These are phyloP conservation scores for Colletotrichum gloeosporioides DNA, from an alignment of 2,329 filamentous ascomycete species.

Conservation along the genomic window DNA sequence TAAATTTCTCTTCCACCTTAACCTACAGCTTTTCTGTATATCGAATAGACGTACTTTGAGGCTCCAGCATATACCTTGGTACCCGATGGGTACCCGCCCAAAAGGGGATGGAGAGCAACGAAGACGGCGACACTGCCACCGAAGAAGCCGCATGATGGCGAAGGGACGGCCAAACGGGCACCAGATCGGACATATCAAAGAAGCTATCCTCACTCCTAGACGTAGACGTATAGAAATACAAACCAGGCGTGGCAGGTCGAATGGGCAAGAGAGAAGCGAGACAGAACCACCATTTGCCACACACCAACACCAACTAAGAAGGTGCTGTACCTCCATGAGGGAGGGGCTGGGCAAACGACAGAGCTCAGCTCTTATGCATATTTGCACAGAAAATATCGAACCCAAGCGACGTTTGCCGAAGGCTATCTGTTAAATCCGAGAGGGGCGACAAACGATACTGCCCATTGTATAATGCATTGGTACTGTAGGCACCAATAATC, in stretches of 20 bases:
- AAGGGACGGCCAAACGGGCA: background rate
- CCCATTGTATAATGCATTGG: background rate
- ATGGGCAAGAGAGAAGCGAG: background rate
- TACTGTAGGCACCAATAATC: background rate
- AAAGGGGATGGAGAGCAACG: background rate
- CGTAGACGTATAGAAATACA: background rate
- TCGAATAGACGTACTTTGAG: background rate
- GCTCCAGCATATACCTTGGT: background rate
- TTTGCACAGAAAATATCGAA: background rate
- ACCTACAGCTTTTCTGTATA: background rate
- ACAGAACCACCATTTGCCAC: background rate
- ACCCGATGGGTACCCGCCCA: background rate
- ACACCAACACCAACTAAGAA: background rate
- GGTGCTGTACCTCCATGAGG: background rate
- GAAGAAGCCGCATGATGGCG: background rate
- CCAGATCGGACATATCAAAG: background rate
- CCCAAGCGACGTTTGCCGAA: background rate
- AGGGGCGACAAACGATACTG: background rate
- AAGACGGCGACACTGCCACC: background rate
- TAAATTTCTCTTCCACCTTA: background rate
- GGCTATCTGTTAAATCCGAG: background rate
- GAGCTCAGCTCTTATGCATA: background rate
- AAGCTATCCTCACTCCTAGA: background rate
- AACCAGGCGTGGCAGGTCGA: background rate
- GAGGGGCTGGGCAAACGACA: background rate